Percentiles rank a stretch among this genome's conserved stretches.
These are phyloP conservation scores for Saitozyma sp. DNA, from an alignment of 768 basidiomycete genomes.

Conservation along the genomic window DNA sequence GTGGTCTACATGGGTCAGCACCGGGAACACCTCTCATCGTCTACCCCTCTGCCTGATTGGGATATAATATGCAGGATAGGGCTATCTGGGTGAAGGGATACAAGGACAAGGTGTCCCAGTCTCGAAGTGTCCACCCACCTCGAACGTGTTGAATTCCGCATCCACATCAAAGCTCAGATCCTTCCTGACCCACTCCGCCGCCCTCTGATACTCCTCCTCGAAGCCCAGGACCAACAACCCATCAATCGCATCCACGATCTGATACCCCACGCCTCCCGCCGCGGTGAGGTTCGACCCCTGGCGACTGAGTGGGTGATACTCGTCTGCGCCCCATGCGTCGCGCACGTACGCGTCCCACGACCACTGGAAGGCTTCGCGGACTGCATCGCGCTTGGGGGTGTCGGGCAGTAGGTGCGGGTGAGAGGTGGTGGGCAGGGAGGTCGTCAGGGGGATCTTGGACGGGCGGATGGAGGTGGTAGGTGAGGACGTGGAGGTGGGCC, in stretches of 20 bases:
- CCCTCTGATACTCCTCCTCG: slow-evolving; percentile 71
- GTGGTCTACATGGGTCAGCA: slow-evolving; percentile 64
- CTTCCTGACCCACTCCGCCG: slow-evolving; percentile 72
- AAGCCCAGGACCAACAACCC: slow-evolving; percentile 84
- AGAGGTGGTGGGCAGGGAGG: slow-evolving; percentile 12
- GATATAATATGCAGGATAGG: too few species aligned
- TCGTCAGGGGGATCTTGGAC: background rate
- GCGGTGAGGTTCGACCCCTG: slow-evolving; percentile 74
- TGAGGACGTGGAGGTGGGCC: background rate
- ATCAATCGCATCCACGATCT: slow-evolving; percentile 83
- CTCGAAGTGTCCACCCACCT: slow-evolving; percentile 62
- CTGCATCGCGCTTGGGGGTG: slow-evolving; percentile 63
- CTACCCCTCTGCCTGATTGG: too few species aligned
- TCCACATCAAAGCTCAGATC: slow-evolving; percentile 74
- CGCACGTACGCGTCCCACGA: slow-evolving; percentile 57
- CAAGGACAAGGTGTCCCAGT: too few species aligned
- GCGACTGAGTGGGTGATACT: slow-evolving; percentile 76
- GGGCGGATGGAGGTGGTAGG: background rate
- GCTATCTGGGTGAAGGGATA: too few species aligned
- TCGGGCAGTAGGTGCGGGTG: slow-evolving; percentile 59
- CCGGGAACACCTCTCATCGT: too few species aligned
- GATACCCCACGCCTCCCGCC: slow-evolving; percentile 79
- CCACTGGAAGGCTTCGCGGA: slow-evolving; percentile 69
- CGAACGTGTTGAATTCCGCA: slow-evolving; percentile 81
- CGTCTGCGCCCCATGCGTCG: slow-evolving; percentile 88